These are phyloP conservation scores for Bruguiera gymnorhiza DNA, from an alignment of 345 rosid species.

Conservation along the genomic window DNA sequence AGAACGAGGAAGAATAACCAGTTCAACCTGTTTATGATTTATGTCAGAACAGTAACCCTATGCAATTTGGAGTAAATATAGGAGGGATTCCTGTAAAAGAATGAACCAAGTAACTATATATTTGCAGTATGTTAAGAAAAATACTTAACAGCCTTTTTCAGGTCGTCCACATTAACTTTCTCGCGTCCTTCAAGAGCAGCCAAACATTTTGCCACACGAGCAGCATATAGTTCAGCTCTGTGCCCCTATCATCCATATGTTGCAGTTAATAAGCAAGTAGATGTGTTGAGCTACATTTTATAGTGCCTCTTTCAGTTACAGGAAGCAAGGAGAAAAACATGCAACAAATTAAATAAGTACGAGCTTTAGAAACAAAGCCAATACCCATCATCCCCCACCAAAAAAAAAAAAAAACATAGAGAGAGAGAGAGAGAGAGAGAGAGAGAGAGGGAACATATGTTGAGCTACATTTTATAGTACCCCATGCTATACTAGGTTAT, in stretches of 20 bases:
- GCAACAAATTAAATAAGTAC: not conserved
- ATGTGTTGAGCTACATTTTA: too few relatives aligned
- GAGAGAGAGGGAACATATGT: too few relatives aligned
- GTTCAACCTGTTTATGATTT: conserved; percentile 63
- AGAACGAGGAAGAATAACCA: conserved; percentile 98
- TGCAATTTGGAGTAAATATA: not conserved
- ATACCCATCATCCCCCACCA: too few relatives aligned
- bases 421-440: too few relatives aligned
- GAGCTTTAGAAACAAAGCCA: too few relatives aligned
- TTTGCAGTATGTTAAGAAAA: conserved; percentile 17
- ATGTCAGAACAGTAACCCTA: conserved; percentile 18
- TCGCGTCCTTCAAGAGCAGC: conserved; percentile 95
- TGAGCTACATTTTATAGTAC: too few relatives aligned
- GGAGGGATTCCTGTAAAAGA: not conserved
- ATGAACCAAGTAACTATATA: not conserved
- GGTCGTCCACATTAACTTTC: conserved; percentile 87
- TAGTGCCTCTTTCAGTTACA: not conserved
- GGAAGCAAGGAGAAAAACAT: not conserved
- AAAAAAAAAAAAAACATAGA: too few relatives aligned
- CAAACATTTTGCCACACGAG: conserved; percentile 91
- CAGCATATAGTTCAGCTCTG: conserved; percentile 92
- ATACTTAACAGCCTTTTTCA: conserved; percentile 87
- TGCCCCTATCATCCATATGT: conserved; percentile 60
- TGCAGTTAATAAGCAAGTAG: not conserved
- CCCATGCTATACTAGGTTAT: too few relatives aligned